Percentiles rank a stretch among this genome's conserved stretches.
These are phyloP conservation scores for Ophiostoma fasciatum DNA, from an alignment of 2,329 filamentous ascomycete species.

Conservation along the genomic window DNA sequence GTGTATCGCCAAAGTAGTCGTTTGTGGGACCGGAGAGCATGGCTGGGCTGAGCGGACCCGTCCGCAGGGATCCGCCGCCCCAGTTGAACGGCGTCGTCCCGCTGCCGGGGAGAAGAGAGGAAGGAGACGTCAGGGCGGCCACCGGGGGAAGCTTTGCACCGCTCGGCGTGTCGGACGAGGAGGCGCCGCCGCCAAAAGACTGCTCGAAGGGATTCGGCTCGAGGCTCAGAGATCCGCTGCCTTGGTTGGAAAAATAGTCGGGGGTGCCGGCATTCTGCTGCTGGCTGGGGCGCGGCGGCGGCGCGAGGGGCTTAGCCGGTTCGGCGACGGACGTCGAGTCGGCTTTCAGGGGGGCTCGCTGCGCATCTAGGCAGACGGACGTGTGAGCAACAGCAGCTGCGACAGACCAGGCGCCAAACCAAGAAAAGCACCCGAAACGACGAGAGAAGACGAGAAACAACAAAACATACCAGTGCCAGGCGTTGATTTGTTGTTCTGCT, in stretches of 20 bases:
- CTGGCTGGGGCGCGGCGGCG: conserved; percentile 50
- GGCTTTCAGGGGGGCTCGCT: background rate
- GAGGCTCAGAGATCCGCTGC: conserved; percentile 44
- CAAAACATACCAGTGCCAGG: conserved; percentile 28
- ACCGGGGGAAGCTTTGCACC: conserved; percentile 76
- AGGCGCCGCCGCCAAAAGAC: conserved; percentile 61
- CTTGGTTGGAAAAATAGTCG: conserved; percentile 54
- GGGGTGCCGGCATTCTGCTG: conserved; percentile 34
- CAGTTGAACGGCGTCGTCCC: conserved; percentile 65
- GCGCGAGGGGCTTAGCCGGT: conserved; percentile 49
- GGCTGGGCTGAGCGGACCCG: conserved; percentile 86
- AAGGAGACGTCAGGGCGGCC: conserved; percentile 79
- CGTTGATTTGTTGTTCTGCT: conserved; percentile 25
- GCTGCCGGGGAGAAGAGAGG: conserved; percentile 59
- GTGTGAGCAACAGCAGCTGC: background rate
- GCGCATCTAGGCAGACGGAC: background rate
- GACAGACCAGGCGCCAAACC: background rate
- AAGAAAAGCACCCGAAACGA: conserved; percentile 7
- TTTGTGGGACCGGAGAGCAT: conserved; percentile 81
- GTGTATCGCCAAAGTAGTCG: conserved; percentile 79
- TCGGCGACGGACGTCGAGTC: conserved; percentile 34
- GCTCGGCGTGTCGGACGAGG: conserved; percentile 73
- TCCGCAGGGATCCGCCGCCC: conserved; percentile 70
- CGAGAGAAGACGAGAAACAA: no score
- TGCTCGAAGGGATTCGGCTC: conserved; percentile 97